Evolutionary conservation across 1,284 basidiomycete species (phyloP), one percentile per base, ranked within the genome.

Genomic region (Trametes hirsuta): DNA sequence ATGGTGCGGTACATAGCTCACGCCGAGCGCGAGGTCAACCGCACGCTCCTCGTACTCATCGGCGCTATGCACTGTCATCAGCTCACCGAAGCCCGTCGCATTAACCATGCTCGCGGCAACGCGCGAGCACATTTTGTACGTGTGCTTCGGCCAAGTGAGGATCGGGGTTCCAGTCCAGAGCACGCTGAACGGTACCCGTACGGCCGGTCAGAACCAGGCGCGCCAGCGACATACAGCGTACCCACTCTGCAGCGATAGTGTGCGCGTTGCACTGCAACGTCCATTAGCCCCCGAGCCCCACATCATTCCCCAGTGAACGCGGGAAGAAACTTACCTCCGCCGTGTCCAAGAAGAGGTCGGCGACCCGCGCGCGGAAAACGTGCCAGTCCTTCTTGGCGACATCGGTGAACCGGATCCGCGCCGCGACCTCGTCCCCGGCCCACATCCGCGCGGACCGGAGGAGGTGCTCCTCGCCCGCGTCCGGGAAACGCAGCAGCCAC

Each of bases 311-410:
- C 35, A 10, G 22, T 1, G 15, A 21, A 10, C 24, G 10, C 2
- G 40, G 10, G n/a, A 42, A 30, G 40, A 25, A 12, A 30, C 77
- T 25, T 41, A 81, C 82, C 76, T 87, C 86, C 9, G 79, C 79
- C 1, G 86, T 86, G 66, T 87, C 85, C n/a, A 87, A 73, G 65
- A 87, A 84, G 14, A 87, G 73, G 65, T 87, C 85, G 2, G 82
- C 81, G 12, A 84, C 80, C 24, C 84, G 72, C 3, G 79, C 81
- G 30, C 86, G 80, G 53, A 77, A 71, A 55, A 87, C 80, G 65
- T 87, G 85, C 8, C 77, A 72, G 49, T 82, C 80, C 72, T 87
- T 87, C 30, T 68, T 65, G 10, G 81, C 80, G 12, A 87, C 83
- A 52, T 85, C 82, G 11, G 84, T 86, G 64, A 87, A 87, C 46